Evolutionary conservation across 2,329 filamentous ascomycete genomes (phyloP).

Genomic region (Westerdykella aurantiaca): DNA sequence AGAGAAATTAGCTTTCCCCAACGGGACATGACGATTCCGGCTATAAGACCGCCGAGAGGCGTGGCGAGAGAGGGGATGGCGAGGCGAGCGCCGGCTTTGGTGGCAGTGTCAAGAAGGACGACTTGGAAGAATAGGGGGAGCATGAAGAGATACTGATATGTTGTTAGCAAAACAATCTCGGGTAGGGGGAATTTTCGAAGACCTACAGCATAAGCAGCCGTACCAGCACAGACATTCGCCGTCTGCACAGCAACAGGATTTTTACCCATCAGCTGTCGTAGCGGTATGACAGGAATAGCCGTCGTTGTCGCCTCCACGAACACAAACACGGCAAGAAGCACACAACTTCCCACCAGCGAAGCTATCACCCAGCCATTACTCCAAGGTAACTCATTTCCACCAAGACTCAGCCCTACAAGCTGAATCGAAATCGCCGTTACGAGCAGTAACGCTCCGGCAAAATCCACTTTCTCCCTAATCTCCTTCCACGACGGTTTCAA

Average conservation of each 20-base stretch:
- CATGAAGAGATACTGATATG: conserved; percentile 41
- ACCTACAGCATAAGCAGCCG: conserved; percentile 58
- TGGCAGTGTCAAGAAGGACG: conserved; percentile 55
- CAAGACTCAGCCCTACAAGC: conserved; percentile 41
- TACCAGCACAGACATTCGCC: conserved; percentile 56
- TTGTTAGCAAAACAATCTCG: background rate
- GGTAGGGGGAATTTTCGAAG: background rate
- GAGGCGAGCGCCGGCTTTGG: conserved; percentile 41
- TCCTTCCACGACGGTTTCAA: conserved; percentile 21
- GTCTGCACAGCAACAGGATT: conserved; percentile 52
- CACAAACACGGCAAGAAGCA: conserved; percentile 37
- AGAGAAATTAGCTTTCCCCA: conserved; percentile 42
- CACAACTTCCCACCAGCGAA: conserved; percentile 35
- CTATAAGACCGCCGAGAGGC: conserved; percentile 41
- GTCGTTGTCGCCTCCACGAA: conserved; percentile 39
- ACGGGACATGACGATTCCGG: conserved; percentile 45
- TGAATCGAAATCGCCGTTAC: conserved; percentile 55
- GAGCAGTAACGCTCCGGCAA: conserved; percentile 53
- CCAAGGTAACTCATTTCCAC: conserved; percentile 45
- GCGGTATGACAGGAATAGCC: conserved; percentile 42
- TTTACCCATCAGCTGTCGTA: conserved; percentile 50
- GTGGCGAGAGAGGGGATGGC: conserved; percentile 44
- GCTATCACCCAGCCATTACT: conserved; percentile 38
- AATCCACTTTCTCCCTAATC: conserved; percentile 53
- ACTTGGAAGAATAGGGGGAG: conserved; percentile 56